These are phyloP conservation scores for Candida koratica DNA, from an alignment of 805 yeast genomes.

Conservation along the genomic window DNA sequence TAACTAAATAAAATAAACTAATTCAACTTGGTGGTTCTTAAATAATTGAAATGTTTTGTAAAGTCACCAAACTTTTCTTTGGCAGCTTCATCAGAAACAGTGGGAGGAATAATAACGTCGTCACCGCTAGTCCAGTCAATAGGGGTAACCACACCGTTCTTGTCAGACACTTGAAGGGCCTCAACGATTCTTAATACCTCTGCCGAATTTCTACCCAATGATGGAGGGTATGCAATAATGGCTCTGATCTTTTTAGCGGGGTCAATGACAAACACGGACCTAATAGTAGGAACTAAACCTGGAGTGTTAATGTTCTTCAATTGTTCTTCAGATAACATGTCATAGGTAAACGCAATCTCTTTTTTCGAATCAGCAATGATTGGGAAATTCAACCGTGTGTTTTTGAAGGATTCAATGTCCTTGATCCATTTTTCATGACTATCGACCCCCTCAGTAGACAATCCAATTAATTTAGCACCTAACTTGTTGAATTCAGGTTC, in stretches of 20 bases:
- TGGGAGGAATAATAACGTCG: slow-evolving; percentile 70
- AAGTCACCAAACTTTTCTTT: slow-evolving; percentile 78
- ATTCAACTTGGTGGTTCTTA: slow-evolving; percentile 57
- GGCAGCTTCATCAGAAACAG: slow-evolving; percentile 58
- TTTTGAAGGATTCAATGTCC: slow-evolving; percentile 49
- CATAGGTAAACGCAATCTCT: slow-evolving; percentile 58
- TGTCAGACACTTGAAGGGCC: slow-evolving; percentile 63
- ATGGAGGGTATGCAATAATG: slow-evolving; percentile 65
- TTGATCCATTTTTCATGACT: slow-evolving; percentile 67
- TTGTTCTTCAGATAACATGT: slow-evolving; percentile 67
- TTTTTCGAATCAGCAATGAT: slow-evolving; percentile 64
- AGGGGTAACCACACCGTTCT: slow-evolving; percentile 62
- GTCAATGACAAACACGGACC: slow-evolving; percentile 71
- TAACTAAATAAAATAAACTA: slow-evolving; percentile 14
- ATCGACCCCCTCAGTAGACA: slow-evolving; percentile 60
- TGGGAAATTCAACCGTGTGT: slow-evolving; percentile 55
- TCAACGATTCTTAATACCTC: slow-evolving; percentile 69
- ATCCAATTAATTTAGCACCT: slow-evolving; percentile 62
- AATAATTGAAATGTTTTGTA: slow-evolving; percentile 83
- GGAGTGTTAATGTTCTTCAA: slow-evolving; percentile 52
- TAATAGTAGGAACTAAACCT: slow-evolving; percentile 62
- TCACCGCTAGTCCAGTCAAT: slow-evolving; percentile 71
- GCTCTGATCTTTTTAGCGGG: slow-evolving; percentile 61
- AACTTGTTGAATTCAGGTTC: slow-evolving; percentile 66
- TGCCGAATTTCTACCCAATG: slow-evolving; percentile 73